Evolutionary conservation across 140 eudicot species (phyloP), one percentile per base, ranked within the genome.

Genomic region (Stevia rebaudiana): DNA sequence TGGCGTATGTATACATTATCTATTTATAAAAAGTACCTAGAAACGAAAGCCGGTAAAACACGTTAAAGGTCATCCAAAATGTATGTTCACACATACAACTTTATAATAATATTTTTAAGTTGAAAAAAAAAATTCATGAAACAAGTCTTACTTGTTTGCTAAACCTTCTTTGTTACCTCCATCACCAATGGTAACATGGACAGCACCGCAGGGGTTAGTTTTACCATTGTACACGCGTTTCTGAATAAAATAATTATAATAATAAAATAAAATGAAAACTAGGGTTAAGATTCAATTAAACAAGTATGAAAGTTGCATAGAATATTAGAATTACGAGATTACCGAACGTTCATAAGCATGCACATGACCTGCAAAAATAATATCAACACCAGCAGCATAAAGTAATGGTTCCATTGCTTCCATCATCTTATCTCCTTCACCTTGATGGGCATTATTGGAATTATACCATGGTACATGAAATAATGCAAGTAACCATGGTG

Each of bases 341-440:
- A 91, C 98, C 80, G 95, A 53, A 76, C 96, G 96, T 61, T 91
- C 98, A 77, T 91, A 91, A 68, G 98, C 98, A 81, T 87, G 98
- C 55, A 91, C 98, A 62, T 91, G 98, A 64, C 98, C 98, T 12
- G 96, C 87, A 61, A 86, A 67, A 62, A 84, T 83, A 44, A 91
- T 63, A 89, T 91, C 98, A 13, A 80, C 96, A 72, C 98, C 95
- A 79, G 98, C 98, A 67, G 84, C 87, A 74, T 88, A 48, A 30
- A 91, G 84, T 80, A 91, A 75, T 1, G 88, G 92, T 66, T 91
- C 98, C 95, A 91, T 82, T 40, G 84, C 76, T 66, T 82, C 63
- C 98, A 76, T 91, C 98, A 91, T 91, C 69, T 62, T 23, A 54
- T 84, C 86, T 6, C 95, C 98, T 81, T 85, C 96, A 65, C 87